Evolutionary conservation across 257 asterid species (phyloP), one percentile per base, ranked within the genome.

Genomic region (Solanum megistacrolobum): DNA sequence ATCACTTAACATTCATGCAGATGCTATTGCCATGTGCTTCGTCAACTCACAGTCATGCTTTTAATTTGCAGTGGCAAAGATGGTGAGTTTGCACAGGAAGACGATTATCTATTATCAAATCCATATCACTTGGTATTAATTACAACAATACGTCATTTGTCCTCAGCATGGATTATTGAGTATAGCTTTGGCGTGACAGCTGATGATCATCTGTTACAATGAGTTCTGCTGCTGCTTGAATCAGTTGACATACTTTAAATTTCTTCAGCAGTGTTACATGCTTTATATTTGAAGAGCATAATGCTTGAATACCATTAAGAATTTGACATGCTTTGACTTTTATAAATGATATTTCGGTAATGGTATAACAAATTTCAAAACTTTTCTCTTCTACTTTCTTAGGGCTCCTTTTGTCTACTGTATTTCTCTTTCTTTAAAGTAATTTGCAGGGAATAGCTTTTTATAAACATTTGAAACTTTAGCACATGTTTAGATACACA

Each of bases 51-150:
- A 27, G 68, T 27, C 66, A 20, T 79, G 46, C 32, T 76, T 90
- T 87, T 36, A 48, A 83, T 91, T 86, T 94, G 93, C 96, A 97
- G 99, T 89, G 98, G 96, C 90, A 97, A 95, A 92, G 98, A 97
- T 89, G 93, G 94, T 34, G 98, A 94, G 89, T 91, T 94, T 86
- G 94, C 96, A 69, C 96, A 90, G 90, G 98, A 95, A 93, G 98
- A 95, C 85, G 98, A 96, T 88, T 95, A 94, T 93, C 90, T 97
- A 72, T 88, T 96, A 72, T 94, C 98, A 82, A 97, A 95, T 89
- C 98, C 99, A 5, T 97, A 97, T 92, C 99, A 97, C 98, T 90
- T 95, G 98, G 99, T 97, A 94, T 92, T 81, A 27, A 27, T 81
- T 81, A 46, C 85, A 41, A 41, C 84, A 39, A 79, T 79, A 27